Evolutionary conservation across 768 basidiomycete genomes (phyloP).

Genomic region (Leccinum longicurvipes): DNA sequence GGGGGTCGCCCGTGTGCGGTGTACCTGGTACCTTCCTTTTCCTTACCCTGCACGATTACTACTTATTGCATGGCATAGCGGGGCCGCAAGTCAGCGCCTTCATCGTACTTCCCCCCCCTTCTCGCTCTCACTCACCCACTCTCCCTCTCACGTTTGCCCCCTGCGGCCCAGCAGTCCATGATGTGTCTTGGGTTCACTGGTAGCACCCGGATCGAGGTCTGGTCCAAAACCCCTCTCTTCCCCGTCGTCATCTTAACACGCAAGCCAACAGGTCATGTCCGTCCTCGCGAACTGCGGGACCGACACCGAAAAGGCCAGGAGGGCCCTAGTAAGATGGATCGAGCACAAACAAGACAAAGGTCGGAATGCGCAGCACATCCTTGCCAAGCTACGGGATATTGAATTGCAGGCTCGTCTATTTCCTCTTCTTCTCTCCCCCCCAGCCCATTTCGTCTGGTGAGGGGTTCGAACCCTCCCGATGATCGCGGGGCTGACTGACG

Average conservation of each 20-base stretch:
- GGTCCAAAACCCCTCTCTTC: not conserved
- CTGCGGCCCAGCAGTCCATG: not conserved
- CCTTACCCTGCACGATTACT: not conserved
- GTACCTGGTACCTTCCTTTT: not conserved
- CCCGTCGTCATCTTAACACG: not conserved
- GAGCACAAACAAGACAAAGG: slow-evolving; percentile 27
- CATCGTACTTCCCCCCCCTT: not conserved
- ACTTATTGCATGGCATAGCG: not conserved
- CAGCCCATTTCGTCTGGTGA: not conserved
- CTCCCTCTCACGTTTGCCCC: not conserved
- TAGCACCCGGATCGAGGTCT: slow-evolving; percentile 28
- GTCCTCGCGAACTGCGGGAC: slow-evolving; percentile 32
- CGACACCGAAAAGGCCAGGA: slow-evolving; percentile 24
- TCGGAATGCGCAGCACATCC: slow-evolving; percentile 28
- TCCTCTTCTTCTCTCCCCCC: not conserved
- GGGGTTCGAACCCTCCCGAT: not conserved
- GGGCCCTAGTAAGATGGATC: slow-evolving; percentile 30
- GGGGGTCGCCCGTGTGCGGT: not conserved
- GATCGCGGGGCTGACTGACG: not conserved
- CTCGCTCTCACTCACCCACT: not conserved
- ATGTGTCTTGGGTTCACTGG: slow-evolving; percentile 29
- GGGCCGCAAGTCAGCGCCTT: not conserved
- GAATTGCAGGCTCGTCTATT: slow-evolving; percentile 24
- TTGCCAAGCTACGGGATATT: slow-evolving; percentile 24
- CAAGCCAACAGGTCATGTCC: slow-evolving; percentile 23